Base-by-base conservation (phyloP, 176 grass and related monocot species). In the Bonia amplexicaulis region DNA sequence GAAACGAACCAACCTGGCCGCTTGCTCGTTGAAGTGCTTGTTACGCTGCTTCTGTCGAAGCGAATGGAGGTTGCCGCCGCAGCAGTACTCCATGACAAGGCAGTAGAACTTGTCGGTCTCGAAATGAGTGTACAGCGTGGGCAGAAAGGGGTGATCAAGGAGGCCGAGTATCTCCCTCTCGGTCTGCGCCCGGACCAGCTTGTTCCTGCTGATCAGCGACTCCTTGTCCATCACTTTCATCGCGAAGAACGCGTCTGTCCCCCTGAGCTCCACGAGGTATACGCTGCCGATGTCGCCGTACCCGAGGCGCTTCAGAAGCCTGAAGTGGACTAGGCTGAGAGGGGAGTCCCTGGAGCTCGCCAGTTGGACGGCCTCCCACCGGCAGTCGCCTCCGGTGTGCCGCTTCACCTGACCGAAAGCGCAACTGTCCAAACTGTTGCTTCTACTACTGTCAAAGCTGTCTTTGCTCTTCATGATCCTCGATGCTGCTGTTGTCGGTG, bases 211-310 rank as follows among this genome's bases (percentile, higher is more conserved):
- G 71, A 87, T 93, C 33, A 93, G 81, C 1, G 85, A 85, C 49
- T 85, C 91, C 66, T 90, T 88, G 85, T 93, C 91, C 92, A 94
- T 94, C 73, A 94, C 89, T 53, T 94, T 94, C 92, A 94, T 94
- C 9, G 92, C 89, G 20, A 94, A 94, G 79, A 88, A 91, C 0
- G 89, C 44, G 8, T 77, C 53, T 2, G 86, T 94, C 0, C 74
- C 92, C 84, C 79, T 84, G 12, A 94, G 88, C 86, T 94, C 83
- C 45, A 89, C 92, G 6, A 93, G 85, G 72, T 90, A 90, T 4
- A 93, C 91, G 9, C 88, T 90, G 37, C 91, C 91, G 47, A 93
- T 93, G 49, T 93, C 88, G 2, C 91, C 91, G 4, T 90, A 90
- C 12, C 91, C 91, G 4, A 93, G 91, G 13, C 81, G 87, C 80